Conservation (phyloP, 345 rosid genomes). For the Anacardium occidentale region DNA sequence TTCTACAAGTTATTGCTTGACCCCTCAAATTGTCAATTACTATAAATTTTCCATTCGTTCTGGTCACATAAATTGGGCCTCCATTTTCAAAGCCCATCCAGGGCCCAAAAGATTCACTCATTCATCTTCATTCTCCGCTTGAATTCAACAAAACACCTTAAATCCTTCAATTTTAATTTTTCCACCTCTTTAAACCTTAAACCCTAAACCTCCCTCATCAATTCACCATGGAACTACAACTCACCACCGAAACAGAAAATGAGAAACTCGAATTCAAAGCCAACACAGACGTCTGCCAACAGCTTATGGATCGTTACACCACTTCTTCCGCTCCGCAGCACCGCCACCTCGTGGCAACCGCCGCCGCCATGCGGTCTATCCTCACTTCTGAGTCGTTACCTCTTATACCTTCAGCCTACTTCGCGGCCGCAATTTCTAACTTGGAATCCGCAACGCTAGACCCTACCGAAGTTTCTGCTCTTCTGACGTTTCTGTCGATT, state of each 20-base stretch:
- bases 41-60: no score
- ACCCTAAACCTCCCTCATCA: not conserved
- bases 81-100: not conserved
- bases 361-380: constrained; percentile 84
- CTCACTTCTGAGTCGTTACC: constrained; percentile 66
- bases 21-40: no score
- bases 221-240: constrained; percentile 12
- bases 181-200: not conserved
- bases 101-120: not conserved
- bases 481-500: constrained; percentile 64
- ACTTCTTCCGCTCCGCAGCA: constrained; percentile 82
- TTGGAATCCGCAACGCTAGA: constrained; percentile 41
- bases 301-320: constrained; percentile 85
- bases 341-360: constrained; percentile 85
- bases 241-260: constrained; percentile 17
- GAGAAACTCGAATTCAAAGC: constrained; percentile 39
- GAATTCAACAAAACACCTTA: not conserved
- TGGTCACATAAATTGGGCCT: not conserved
- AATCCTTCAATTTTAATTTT: not conserved
- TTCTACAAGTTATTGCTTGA: no score
- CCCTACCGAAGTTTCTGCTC: constrained; percentile 58
- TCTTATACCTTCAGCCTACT: constrained; percentile 60
- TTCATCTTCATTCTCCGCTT: not conserved
- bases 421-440: constrained; percentile 71
- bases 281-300: constrained; percentile 68